Base-by-base conservation (phyloP, 306 rosid genomes). In the Casuarina equisetifolia region DNA sequence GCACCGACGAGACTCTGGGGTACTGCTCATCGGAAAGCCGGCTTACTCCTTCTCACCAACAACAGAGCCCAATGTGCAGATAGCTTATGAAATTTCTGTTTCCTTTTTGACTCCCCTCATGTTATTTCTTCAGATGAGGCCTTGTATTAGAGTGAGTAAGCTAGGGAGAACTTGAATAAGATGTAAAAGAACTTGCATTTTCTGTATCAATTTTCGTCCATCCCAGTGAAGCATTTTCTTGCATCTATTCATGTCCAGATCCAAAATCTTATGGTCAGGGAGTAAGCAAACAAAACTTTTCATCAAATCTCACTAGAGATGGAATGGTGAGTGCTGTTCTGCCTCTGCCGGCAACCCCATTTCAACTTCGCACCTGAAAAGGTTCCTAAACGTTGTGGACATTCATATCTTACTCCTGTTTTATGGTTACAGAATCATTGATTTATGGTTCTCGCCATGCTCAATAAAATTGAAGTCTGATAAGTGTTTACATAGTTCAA, bases 21-120 rank as follows among this genome's bases (percentile, higher is more conserved):
- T 78, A 70, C 17, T 85, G 96, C 74, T 85, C 91, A 52, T 82
- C 87, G 36, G 93, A 87, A n/a, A 76, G 81, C 79, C 81, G 66
- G 50, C 81, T 85, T 53, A 75, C 75, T 78, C 78, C 83, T 86
- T 82, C 89, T 83, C 93, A 90, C 75, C 90, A 86, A 0, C 89
- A 93, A 57, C 93, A 85, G 20, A 93, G 92, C 81, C 95, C 98
- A 75, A 84, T 90, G 92, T 93, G 97, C 90, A 91, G 93, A 90
- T 89, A 91, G 76, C 54, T 51, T 13, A 75, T 32, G 68, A 52
- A 44, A 62, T 58, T 80, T 81, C 10, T 55, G 72, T 53, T 68
- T 38, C 61, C 73, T 76, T 45, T 16, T 40, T 43, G 44, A 20
- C 39, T 40, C 70, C 52, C 73, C 51, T 75, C 74, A 75, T 67